Evolutionary conservation across 2,329 filamentous ascomycete species (phyloP).

Genomic region (Dothidotthia symphoricarpi): DNA sequence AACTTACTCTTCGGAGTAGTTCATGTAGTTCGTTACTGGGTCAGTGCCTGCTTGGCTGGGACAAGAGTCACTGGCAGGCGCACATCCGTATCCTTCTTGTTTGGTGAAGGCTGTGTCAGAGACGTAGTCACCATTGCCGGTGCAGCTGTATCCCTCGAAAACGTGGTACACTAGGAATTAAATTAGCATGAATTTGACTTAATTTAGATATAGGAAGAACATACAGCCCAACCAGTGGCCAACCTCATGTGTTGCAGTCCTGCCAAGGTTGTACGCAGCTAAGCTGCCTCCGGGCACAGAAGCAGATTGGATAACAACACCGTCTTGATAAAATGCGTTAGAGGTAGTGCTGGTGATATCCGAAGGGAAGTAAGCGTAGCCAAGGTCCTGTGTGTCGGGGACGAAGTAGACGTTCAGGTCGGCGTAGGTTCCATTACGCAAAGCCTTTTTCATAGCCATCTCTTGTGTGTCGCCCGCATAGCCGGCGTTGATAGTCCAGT

Average conservation of each 20-base stretch:
- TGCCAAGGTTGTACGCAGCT: conserved; percentile 15
- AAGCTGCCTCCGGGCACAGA: conserved; percentile 23
- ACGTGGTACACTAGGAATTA: conserved; percentile 23
- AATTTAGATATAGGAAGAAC: conserved; percentile 4
- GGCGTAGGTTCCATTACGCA: conserved; percentile 24
- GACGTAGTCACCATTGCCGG: conserved; percentile 24
- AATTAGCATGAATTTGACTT: no score
- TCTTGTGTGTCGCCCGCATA: conserved; percentile 11
- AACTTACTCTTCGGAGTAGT: conserved; percentile 28
- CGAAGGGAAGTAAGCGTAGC: conserved; percentile 15
- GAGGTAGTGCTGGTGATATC: conserved; percentile 11
- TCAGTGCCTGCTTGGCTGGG: conserved; percentile 24
- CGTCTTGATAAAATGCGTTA: conserved; percentile 20
- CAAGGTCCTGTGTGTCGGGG: conserved; percentile 6
- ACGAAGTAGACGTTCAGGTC: conserved; percentile 31
- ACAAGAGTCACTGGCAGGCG: conserved; percentile 27
- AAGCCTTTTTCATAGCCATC: conserved; percentile 11
- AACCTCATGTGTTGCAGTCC: conserved; percentile 33
- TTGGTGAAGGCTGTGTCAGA: conserved; percentile 27
- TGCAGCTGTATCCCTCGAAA: conserved; percentile 30
- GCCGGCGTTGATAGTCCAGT: conserved; percentile 12
- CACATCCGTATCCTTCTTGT: conserved; percentile 22
- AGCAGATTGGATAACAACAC: conserved; percentile 16
- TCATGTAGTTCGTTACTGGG: conserved; percentile 39
- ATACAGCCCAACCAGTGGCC: conserved; percentile 35